phyloP scores from a whole-genome alignment of 2,329 filamentous ascomycete species.

The Epicoccum sorghinum region DNA sequence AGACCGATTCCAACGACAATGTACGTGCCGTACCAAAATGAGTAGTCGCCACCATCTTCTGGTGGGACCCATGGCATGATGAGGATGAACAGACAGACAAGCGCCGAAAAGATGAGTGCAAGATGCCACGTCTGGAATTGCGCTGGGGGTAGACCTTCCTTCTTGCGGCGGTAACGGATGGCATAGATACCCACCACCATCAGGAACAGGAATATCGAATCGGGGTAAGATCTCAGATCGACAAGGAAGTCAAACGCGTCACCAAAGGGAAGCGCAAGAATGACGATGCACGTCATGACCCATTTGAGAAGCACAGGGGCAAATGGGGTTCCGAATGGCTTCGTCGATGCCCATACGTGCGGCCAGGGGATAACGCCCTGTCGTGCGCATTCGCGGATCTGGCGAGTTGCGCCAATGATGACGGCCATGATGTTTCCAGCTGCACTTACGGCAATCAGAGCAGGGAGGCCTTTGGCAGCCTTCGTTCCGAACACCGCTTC shows the following conservation, averaged over 20 bases:
- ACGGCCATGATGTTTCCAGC: slow-evolving; percentile 39
- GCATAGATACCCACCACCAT: slow-evolving; percentile 36
- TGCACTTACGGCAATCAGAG: slow-evolving; percentile 41
- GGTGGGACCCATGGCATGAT: slow-evolving; percentile 77
- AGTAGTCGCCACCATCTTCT: slow-evolving; percentile 63
- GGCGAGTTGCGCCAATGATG: slow-evolving; percentile 38
- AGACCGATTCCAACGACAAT: slow-evolving; percentile 65
- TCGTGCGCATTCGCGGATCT: slow-evolving; percentile 37
- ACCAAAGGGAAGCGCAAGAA: slow-evolving; percentile 59
- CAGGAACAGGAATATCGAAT: slow-evolving; percentile 33
- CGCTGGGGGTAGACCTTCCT: slow-evolving; percentile 30
- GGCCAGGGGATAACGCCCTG: slow-evolving; percentile 39
- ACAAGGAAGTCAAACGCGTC: slow-evolving; percentile 71
- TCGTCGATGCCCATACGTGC: slow-evolving; percentile 66
- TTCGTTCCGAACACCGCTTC: slow-evolving; percentile 62
- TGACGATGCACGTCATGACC: slow-evolving; percentile 35
- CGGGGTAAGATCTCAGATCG: slow-evolving; percentile 35
- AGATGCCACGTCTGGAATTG: slow-evolving; percentile 33
- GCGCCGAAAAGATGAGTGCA: slow-evolving; percentile 32
- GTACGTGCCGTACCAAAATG: slow-evolving; percentile 77
- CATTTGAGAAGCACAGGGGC: slow-evolving; percentile 59
- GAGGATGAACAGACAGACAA: slow-evolving; percentile 53
- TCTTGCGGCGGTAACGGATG: slow-evolving; percentile 33
- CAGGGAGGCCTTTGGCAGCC: slow-evolving; percentile 61
- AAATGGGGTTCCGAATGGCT: slow-evolving; percentile 67